Evolutionary conservation across 495 filamentous ascomycete genomes (phyloP).

Genomic region (Letharia columbiana): DNA sequence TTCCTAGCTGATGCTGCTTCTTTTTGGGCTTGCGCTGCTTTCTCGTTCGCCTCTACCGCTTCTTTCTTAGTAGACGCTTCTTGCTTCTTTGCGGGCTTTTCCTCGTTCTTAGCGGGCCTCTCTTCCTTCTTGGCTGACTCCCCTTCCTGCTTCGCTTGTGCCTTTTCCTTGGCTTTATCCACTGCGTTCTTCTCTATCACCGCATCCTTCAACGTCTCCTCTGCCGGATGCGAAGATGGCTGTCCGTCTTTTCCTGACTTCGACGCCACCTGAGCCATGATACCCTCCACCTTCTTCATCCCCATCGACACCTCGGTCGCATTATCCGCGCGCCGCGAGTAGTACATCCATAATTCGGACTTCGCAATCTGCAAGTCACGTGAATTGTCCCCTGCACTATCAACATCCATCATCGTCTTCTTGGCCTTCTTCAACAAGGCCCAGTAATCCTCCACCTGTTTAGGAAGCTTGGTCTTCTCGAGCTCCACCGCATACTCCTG

Average conservation of each 20-base stretch:
- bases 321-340: neutral
- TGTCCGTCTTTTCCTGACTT: neutral
- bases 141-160: neutral
- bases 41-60: too few relatives aligned
- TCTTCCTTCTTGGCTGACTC: neutral
- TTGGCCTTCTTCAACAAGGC: slow-evolving; percentile 4
- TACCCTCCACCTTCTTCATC: neutral
- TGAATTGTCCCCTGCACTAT: neutral
- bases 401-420: slow-evolving; percentile 6
- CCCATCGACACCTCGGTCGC: neutral
- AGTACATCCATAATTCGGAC: neutral
- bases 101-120: neutral
- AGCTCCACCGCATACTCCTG: slow-evolving; percentile 10
- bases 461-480: slow-evolving; percentile 6
- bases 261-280: neutral
- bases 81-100: too few relatives aligned
- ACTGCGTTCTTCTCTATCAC: neutral
- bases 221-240: neutral
- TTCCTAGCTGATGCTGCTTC: neutral
- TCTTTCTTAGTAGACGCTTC: too few relatives aligned
- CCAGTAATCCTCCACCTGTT: slow-evolving; percentile 11
- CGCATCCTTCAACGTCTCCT: neutral
- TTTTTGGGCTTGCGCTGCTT: neutral
- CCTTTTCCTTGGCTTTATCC: neutral
- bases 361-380: neutral